phyloP scores from a whole-genome alignment of 306 rosid species.

The Vachellia pachyceras region DNA sequence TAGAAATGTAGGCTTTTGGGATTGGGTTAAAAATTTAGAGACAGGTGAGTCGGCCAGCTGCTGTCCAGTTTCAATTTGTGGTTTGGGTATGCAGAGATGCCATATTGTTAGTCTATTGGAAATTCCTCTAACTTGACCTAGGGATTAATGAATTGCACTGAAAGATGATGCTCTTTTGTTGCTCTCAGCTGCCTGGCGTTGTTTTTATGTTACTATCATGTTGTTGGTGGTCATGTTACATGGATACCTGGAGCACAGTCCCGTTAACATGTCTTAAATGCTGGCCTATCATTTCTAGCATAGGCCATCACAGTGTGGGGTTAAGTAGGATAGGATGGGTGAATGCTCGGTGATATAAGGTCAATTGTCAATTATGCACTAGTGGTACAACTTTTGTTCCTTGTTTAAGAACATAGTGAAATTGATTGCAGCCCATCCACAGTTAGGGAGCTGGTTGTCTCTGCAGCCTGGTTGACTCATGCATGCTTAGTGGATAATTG shows the following conservation, averaged over 20 bases:
- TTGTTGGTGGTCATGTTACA: conserved; percentile 52
- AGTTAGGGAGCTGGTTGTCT: conserved; percentile 88
- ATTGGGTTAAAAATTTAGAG: conserved; percentile 56
- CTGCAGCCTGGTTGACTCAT: conserved; percentile 98
- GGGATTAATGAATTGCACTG: conserved; percentile 47
- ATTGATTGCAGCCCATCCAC: conserved; percentile 88
- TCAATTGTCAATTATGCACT: conserved; percentile 43
- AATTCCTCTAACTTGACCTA: conserved; percentile 53
- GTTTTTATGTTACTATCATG: conserved; percentile 37
- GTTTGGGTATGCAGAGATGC: conserved; percentile 78
- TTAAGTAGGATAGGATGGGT: conserved; percentile 35
- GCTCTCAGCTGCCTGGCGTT: conserved; percentile 33
- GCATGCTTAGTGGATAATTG: conserved; percentile 72
- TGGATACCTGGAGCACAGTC: conserved; percentile 49
- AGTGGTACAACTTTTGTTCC: conserved; percentile 44
- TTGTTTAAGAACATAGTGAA: conserved; percentile 51
- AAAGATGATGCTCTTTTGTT: conserved; percentile 47
- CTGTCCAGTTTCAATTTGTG: conserved; percentile 98
- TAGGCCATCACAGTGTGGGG: conserved; percentile 37
- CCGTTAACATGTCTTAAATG: conserved; percentile 43
- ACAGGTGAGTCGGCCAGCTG: conserved; percentile 94
- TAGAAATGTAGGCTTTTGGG: conserved; percentile 60
- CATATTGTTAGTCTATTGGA: conserved; percentile 47
- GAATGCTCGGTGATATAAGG: conserved; percentile 35
- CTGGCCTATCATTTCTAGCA: conserved; percentile 37